Percentiles rank a stretch among this genome's conserved stretches.
Conservation (phyloP, 2,329 filamentous ascomycete species). For the Dryadomyces sulphureus region DNA sequence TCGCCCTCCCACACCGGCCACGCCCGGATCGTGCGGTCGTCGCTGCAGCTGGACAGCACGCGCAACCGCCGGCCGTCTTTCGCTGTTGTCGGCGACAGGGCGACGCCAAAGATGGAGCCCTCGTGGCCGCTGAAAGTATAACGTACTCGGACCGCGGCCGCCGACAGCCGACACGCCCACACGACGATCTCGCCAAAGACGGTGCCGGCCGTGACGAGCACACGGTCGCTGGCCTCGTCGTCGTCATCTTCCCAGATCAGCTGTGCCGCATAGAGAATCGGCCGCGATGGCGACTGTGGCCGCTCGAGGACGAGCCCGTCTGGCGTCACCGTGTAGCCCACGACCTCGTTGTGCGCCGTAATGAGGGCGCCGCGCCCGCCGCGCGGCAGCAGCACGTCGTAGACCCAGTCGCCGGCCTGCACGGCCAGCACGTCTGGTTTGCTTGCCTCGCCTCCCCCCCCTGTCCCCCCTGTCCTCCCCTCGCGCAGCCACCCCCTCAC, state of each 20-base stretch:
- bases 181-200: conserved; percentile 89
- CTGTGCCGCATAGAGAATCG: conserved; percentile 77
- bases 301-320: conserved; percentile 24
- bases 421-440: conserved; percentile 20
- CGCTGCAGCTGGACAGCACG: conserved; percentile 82
- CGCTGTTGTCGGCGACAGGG: conserved; percentile 48
- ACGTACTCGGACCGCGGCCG: conserved; percentile 23
- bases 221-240: too few species aligned
- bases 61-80: conserved; percentile 18
- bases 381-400: conserved; percentile 46
- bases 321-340: conserved; percentile 27
- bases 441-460: conserved; percentile 3
- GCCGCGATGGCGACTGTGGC: conserved; percentile 52
- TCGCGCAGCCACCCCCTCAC: conserved; percentile 20
- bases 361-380: conserved; percentile 39
- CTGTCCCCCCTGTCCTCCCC: conserved; percentile 8
- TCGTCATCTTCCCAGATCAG: conserved; percentile 40
- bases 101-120: conserved; percentile 84
- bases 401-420: conserved; percentile 58
- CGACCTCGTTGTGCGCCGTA: conserved; percentile 77
- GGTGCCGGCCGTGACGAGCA: conserved; percentile 40
- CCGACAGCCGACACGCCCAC: conserved; percentile 52
- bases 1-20: conserved; percentile 37
- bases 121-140: conserved; percentile 57
- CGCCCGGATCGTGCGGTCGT: conserved; percentile 76